A percentile compares a stretch with the other conserved stretches of the same genome.
Evolutionary conservation across 495 filamentous ascomycete genomes (phyloP).

Genomic region (Aspergillus bertholletiae): DNA sequence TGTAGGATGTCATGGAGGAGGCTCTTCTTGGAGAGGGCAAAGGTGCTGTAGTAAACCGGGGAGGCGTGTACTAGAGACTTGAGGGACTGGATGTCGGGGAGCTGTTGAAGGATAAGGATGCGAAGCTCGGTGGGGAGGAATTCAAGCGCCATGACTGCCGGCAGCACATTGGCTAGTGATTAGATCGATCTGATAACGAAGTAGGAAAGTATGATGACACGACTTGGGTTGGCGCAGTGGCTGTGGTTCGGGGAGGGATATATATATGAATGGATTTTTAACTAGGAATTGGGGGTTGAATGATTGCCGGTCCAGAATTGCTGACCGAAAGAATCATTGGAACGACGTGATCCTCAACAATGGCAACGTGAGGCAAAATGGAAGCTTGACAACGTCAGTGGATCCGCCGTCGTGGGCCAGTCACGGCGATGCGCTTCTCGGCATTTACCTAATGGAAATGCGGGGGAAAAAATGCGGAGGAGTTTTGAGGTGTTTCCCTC

Average conservation of each 20-base stretch:
- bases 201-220: background rate
- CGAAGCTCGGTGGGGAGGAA: slow-evolving; percentile 14
- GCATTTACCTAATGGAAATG: background rate
- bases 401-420: background rate
- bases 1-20: slow-evolving; percentile 6
- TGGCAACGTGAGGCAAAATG: background rate
- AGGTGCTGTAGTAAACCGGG: slow-evolving; percentile 9
- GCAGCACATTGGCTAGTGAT: background rate
- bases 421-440: background rate
- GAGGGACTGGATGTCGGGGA: slow-evolving; percentile 8
- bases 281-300: too few relatives aligned
- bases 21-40: slow-evolving; percentile 1
- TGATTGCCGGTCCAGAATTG: background rate
- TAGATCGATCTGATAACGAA: background rate
- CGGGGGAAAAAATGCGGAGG: background rate
- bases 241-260: background rate
- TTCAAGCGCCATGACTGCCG: slow-evolving; percentile 10
- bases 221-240: too few relatives aligned
- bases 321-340: background rate
- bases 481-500: background rate
- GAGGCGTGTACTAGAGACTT: slow-evolving; percentile 11
- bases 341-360: background rate
- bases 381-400: background rate
- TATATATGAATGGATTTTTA: background rate
- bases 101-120: slow-evolving; percentile 7